phyloP scores from a whole-genome alignment of 495 filamentous ascomycete genomes.

The Penicillium lividum region DNA sequence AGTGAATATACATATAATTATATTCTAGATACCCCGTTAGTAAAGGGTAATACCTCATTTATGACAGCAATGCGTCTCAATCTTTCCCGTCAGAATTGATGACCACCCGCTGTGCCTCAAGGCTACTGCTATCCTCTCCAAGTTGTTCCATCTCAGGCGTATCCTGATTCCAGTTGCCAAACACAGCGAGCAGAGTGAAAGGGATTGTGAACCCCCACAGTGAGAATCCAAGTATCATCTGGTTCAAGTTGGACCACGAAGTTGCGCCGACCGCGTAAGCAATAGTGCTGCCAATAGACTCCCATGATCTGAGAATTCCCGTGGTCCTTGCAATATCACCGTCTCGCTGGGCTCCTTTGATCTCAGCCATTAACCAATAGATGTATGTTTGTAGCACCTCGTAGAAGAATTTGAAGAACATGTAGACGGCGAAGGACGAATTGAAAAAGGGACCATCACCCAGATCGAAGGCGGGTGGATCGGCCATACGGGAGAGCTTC shows the following conservation, averaged over 20 bases:
- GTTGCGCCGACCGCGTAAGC: slow-evolving; percentile 51
- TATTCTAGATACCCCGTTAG: no score
- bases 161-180: slow-evolving; percentile 19
- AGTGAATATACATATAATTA: no score
- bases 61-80: background rate
- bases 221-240: slow-evolving; percentile 21
- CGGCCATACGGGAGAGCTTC: slow-evolving; percentile 21
- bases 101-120: slow-evolving; percentile 20
- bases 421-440: slow-evolving; percentile 23
- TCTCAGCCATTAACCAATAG: slow-evolving; percentile 27
- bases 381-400: slow-evolving; percentile 51
- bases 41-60: background rate
- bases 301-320: slow-evolving; percentile 49
- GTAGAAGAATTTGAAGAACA: slow-evolving; percentile 35
- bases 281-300: slow-evolving; percentile 50
- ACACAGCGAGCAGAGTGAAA: slow-evolving; percentile 20
- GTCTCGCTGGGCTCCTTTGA: slow-evolving; percentile 31
- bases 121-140: slow-evolving; percentile 12
- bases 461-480: slow-evolving; percentile 21
- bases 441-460: slow-evolving; percentile 26
- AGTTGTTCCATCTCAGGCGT: background rate
- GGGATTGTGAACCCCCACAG: slow-evolving; percentile 24
- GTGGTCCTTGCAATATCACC: slow-evolving; percentile 51
- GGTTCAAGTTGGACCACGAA: slow-evolving; percentile 23
- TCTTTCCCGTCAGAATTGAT: background rate